These are phyloP conservation scores for Mycena polygramma DNA, from an alignment of 768 basidiomycete species.

Conservation along the genomic window DNA sequence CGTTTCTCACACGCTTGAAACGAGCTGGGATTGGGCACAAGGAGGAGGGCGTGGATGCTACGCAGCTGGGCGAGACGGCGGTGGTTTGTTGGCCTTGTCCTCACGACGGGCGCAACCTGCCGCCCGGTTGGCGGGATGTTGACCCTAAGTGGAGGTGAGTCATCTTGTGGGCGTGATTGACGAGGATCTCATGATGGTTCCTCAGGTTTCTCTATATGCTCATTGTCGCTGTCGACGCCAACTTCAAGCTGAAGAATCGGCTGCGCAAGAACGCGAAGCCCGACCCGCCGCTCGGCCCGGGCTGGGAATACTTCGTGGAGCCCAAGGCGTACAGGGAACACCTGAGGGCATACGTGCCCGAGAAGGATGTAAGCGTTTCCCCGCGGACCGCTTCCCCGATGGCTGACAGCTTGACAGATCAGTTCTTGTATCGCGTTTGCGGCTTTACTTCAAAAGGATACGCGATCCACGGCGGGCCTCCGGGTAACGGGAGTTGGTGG, in stretches of 20 bases:
- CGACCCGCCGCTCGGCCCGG: conserved; percentile 35
- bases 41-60: conserved; percentile 16
- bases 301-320: conserved; percentile 36
- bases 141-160: neutral
- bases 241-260: conserved; percentile 42
- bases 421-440: conserved; percentile 37
- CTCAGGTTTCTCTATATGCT: conserved; percentile 32
- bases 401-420: conserved; percentile 23
- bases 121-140: conserved; percentile 29
- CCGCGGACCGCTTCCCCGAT: neutral
- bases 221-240: conserved; percentile 43
- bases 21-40: conserved; percentile 10
- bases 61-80: conserved; percentile 19
- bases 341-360: conserved; percentile 7
- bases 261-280: neutral
- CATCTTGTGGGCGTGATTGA: too few species aligned
- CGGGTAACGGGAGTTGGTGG: conserved; percentile 29
- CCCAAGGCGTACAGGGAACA: conserved; percentile 24
- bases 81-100: conserved; percentile 8
- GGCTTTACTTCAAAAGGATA: conserved; percentile 37
- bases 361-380: conserved; percentile 19
- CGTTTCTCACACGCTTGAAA: neutral
- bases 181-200: too few species aligned
- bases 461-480: conserved; percentile 23
- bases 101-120: conserved; percentile 35